Base-by-base conservation (phyloP, 2,329 filamentous ascomycete species). In the Alternaria burnsii region DNA sequence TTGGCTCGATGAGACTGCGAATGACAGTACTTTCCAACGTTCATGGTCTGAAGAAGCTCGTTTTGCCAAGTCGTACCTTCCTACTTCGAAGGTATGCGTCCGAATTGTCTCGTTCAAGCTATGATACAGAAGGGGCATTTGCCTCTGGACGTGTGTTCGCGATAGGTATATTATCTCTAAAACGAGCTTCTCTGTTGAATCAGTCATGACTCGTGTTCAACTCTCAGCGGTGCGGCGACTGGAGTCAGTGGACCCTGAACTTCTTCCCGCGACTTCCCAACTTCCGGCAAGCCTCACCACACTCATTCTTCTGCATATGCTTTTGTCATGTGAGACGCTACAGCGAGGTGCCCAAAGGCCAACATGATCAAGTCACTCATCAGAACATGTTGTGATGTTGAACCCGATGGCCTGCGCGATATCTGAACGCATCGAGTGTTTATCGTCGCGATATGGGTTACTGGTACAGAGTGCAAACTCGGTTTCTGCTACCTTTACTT, bases 91-190 rank as follows among this genome's bases (percentile, higher is more conserved):
- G 8, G 9, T 28, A 2, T 2, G 8, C 2, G 26, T 6, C 6
- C 7, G 9, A 14, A 14, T 10, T 34, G 10, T 34, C 4, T 5
- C 10, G 30, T 34, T 34, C 30, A 12, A 34, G 10, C 5, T 12
- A 12, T 14, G 12, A 36, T 5, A 12, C 16, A 1, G 32, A 0
- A 36, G 6, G 16, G 0, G 32, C 0, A 14, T 30, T 30, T 5
- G 9, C 11, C 28, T 30, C 0, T 2, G 28, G 0, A 12, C 11
- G 3, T 11, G 2, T 30, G 28, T 0, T 30, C 9, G 11, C 28
- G 0, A 5, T 30, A 11, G 10, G 28, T 12, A 30, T 1, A 14
- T 16, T 12, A 16, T 34, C 0, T 14, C 14, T 3, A 16, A 14
- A 34, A 34, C 4, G 11, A 34, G 32, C 32, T 34, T 14, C 32